Percentiles rank a stretch among this genome's conserved stretches.
phyloP scores from a whole-genome alignment of 1,139 yeast genomes.

The Scheffersomyces titani region DNA sequence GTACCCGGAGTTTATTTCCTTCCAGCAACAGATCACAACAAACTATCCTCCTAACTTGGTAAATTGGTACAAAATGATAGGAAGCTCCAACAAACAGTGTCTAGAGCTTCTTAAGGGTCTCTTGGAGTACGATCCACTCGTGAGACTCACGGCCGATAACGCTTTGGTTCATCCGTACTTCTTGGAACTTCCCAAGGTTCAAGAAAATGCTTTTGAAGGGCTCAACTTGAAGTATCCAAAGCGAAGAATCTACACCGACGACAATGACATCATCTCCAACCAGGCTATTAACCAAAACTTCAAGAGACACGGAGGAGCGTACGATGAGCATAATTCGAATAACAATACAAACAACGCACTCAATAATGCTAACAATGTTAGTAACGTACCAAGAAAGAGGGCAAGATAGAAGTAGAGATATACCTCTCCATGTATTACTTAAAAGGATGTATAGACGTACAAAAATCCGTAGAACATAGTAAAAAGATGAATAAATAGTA shows the following conservation, averaged over 20 bases:
- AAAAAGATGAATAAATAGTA: too few species aligned
- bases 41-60: slow-evolving; percentile 67
- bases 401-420: slow-evolving; percentile 15
- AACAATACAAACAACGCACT: slow-evolving; percentile 2
- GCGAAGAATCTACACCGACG: slow-evolving; percentile 76
- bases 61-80: slow-evolving; percentile 84
- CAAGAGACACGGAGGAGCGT: slow-evolving; percentile 25
- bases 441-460: too few species aligned
- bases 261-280: slow-evolving; percentile 58
- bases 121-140: slow-evolving; percentile 82
- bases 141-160: slow-evolving; percentile 65
- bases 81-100: slow-evolving; percentile 71
- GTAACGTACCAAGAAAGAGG: slow-evolving; percentile 25
- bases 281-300: slow-evolving; percentile 15
- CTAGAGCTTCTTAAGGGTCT: slow-evolving; percentile 63
- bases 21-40: slow-evolving; percentile 52
- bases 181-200: slow-evolving; percentile 63
- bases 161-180: slow-evolving; percentile 81
- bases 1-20: slow-evolving; percentile 81
- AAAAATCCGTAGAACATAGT: not conserved
- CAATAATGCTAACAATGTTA: slow-evolving; percentile 3
- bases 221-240: slow-evolving; percentile 65
- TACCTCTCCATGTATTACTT: not conserved
- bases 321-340: slow-evolving; percentile 8
- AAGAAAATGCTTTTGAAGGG: slow-evolving; percentile 71